phyloP scores from a whole-genome alignment of 768 basidiomycete species.

The Paxillus ammoniavirescens region DNA sequence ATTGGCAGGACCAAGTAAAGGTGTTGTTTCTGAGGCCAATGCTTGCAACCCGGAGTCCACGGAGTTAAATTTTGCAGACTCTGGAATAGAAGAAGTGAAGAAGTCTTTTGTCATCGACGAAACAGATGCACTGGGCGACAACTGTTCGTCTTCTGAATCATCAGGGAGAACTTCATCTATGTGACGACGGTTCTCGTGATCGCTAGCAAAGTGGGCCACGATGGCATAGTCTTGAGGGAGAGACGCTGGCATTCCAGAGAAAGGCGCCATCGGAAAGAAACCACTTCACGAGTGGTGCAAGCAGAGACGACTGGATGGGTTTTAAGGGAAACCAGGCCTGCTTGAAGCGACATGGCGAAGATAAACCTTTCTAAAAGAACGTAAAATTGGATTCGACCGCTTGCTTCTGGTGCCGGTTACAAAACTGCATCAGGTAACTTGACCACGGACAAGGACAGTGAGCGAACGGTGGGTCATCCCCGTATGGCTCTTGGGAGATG shows the following conservation, averaged over 20 bases:
- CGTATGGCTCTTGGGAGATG: background rate
- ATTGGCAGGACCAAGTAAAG: slow-evolving; percentile 49
- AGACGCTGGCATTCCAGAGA: slow-evolving; percentile 41
- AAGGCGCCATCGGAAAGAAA: background rate
- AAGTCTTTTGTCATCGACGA: slow-evolving; percentile 3
- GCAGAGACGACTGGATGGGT: background rate
- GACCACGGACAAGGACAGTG: background rate
- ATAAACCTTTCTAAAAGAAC: background rate
- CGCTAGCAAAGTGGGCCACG: slow-evolving; percentile 46
- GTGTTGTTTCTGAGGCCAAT: slow-evolving; percentile 48
- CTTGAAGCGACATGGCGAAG: background rate
- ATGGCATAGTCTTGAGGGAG: slow-evolving; percentile 62
- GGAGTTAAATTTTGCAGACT: background rate
- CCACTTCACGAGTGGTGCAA: background rate
- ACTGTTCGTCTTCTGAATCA: slow-evolving; percentile 1
- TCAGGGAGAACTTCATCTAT: background rate
- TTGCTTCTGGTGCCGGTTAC: no score
- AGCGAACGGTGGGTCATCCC: background rate
- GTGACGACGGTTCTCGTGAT: slow-evolving; percentile 19
- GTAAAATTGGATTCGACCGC: background rate
- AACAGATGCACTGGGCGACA: background rate
- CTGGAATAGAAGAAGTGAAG: background rate
- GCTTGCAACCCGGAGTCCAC: background rate
- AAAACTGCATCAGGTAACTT: background rate
- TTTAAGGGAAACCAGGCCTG: background rate